Percentiles rank a stretch among this genome's conserved stretches.
phyloP scores from a whole-genome alignment of 2,329 filamentous ascomycete species.

The Fusarium musae region DNA sequence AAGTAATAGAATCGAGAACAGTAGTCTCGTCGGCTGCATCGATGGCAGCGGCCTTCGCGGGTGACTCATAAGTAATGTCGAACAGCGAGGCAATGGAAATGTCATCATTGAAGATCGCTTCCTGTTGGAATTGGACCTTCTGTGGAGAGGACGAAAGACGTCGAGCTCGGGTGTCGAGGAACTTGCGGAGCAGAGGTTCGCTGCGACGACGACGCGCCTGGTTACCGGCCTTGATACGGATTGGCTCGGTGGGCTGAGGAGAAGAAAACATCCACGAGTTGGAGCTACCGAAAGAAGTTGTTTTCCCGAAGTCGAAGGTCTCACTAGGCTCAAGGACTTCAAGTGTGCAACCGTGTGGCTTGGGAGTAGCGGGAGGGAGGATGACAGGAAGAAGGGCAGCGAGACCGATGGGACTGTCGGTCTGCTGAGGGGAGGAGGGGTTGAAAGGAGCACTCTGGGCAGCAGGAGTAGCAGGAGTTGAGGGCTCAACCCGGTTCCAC shows the following conservation, averaged over 20 bases:
- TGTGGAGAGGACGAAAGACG: constrained; percentile 47
- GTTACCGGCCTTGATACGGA: constrained; percentile 39
- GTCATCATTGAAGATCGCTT: constrained; percentile 31
- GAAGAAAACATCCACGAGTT: constrained; percentile 45
- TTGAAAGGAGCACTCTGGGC: background rate
- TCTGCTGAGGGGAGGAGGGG: constrained; percentile 8
- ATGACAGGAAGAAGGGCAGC: constrained; percentile 32
- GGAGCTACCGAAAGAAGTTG: constrained; percentile 44
- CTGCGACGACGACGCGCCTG: constrained; percentile 47
- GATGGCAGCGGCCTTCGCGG: background rate
- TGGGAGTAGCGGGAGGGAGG: background rate
- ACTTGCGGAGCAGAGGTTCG: constrained; percentile 49
- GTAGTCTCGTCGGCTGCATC: background rate
- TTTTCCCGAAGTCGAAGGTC: constrained; percentile 44
- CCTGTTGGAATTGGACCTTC: constrained; percentile 39
- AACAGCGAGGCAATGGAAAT: constrained; percentile 18
- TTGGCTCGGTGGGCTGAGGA: constrained; percentile 30
- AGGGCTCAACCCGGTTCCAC: constrained; percentile 39
- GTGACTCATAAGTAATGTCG: background rate
- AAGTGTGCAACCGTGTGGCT: background rate
- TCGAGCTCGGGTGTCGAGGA: constrained; percentile 37
- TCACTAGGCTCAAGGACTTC: background rate
- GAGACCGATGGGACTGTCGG: constrained; percentile 35
- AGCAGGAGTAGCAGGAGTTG: constrained; percentile 40
- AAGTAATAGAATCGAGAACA: background rate